These are phyloP conservation scores for Tricholoma saponaceum DNA, from an alignment of 768 basidiomycete genomes.

Conservation along the genomic window DNA sequence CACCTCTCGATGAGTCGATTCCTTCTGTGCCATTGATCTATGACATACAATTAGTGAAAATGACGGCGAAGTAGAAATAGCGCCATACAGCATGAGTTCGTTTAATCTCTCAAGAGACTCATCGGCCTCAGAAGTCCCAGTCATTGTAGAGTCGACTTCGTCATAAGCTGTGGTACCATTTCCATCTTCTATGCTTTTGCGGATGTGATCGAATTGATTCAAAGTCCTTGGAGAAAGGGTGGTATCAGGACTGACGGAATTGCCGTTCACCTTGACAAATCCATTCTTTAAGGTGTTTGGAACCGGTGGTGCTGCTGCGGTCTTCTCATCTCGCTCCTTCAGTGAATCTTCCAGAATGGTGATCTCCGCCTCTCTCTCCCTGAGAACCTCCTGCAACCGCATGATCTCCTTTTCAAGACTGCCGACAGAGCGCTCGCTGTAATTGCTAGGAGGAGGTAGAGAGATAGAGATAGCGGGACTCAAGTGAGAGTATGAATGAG, in stretches of 20 bases:
- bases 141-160: conserved; percentile 34
- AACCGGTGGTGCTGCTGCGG: conserved; percentile 6
- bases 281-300: conserved; percentile 10
- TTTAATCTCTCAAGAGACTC: conserved; percentile 79
- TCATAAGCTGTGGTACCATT: conserved; percentile 27
- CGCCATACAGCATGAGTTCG: conserved; percentile 84
- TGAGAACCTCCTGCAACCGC: conserved; percentile 89
- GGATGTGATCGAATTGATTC: conserved; percentile 70
- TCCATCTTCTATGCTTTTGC: conserved; percentile 59
- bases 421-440: conserved; percentile 68
- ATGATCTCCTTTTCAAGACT: conserved; percentile 95
- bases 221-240: conserved; percentile 68
- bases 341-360: conserved; percentile 59
- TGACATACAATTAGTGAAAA: conserved; percentile 9
- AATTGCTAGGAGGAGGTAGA: conserved; percentile 25
- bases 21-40: conserved; percentile 98
- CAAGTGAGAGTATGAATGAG: conserved; percentile 48
- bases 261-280: conserved; percentile 18
- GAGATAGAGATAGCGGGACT: conserved; percentile 54
- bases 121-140: conserved; percentile 48
- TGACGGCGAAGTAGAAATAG: background rate
- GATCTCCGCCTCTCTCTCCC: conserved; percentile 91
- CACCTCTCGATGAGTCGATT: conserved; percentile 79
- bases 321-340: conserved; percentile 29
- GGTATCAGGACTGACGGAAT: conserved; percentile 19